Conservation (phyloP, 257 asterid species). For the Nemophila menziesii region DNA sequence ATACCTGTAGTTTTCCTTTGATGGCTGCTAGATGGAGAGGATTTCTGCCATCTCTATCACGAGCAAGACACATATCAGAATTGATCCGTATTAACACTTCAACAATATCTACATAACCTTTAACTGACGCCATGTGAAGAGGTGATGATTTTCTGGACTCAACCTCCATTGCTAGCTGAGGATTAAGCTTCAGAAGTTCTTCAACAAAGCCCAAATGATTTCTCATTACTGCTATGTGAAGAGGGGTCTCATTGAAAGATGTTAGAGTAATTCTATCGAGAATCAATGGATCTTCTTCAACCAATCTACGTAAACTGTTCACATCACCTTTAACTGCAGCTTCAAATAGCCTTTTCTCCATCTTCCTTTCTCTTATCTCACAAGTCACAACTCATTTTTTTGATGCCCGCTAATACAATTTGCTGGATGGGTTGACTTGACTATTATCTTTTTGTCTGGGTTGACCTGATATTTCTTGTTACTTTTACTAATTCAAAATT, state of each 20-base stretch:
- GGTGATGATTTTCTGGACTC: constrained; percentile 20
- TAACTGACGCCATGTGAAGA: constrained; percentile 26
- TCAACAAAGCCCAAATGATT: constrained; percentile 14
- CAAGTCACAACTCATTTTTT: background rate
- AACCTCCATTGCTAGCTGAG: constrained; percentile 17
- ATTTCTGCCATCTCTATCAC: constrained; percentile 19
- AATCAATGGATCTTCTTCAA: constrained; percentile 15
- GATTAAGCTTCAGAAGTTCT: constrained; percentile 14
- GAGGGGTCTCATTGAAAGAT: constrained; percentile 25
- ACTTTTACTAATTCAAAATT: no score
- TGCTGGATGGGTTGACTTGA: background rate
- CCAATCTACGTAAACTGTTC: constrained; percentile 7
- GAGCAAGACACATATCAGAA: constrained; percentile 13
- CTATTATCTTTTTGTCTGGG: no score
- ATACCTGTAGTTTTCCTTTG: constrained; percentile 21
- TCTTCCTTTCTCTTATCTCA: constrained; percentile 8
- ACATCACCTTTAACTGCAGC: constrained; percentile 23
- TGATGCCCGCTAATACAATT: background rate
- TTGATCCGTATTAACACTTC: constrained; percentile 6
- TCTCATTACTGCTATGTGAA: constrained; percentile 29
- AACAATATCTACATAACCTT: constrained; percentile 19
- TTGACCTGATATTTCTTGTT: no score
- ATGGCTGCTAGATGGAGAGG: constrained; percentile 35
- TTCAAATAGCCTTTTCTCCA: constrained; percentile 13
- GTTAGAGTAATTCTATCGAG: constrained; percentile 19